Evolutionary conservation across 2,329 filamentous ascomycete genomes (phyloP).

Genomic region (Pestalotiopsis sp.): DNA sequence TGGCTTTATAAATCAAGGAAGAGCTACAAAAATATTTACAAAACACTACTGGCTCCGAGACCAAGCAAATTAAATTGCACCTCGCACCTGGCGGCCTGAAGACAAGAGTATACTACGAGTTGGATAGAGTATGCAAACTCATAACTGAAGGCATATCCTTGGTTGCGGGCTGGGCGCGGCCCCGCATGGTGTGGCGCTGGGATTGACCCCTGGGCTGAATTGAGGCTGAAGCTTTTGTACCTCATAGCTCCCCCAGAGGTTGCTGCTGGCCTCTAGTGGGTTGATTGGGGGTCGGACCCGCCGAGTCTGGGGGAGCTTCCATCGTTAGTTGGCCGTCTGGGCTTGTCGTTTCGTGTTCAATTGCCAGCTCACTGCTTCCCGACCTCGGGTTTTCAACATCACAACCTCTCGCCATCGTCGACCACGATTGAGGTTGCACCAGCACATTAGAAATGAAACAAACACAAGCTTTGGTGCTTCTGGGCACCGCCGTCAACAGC

Average conservation of each 20-base stretch:
- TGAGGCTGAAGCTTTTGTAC: neutral
- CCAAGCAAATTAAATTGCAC: too few species aligned
- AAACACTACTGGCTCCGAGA: too few species aligned
- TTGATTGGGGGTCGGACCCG: neutral
- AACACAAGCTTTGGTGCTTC: slow-evolving; percentile 49
- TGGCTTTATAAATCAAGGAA: too few species aligned
- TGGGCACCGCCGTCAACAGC: slow-evolving; percentile 50
- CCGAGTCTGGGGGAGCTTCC: slow-evolving; percentile 6
- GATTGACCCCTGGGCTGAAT: neutral
- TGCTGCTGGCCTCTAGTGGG: neutral
- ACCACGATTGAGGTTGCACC: slow-evolving; percentile 6
- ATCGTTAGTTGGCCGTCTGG: neutral
- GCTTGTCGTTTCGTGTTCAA: slow-evolving; percentile 11
- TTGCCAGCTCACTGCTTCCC: slow-evolving; percentile 8
- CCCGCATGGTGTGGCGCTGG: too few species aligned
- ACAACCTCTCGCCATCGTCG: neutral
- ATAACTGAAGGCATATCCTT: too few species aligned
- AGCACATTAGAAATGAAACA: slow-evolving; percentile 43
- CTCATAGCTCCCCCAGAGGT: neutral
- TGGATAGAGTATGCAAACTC: too few species aligned
- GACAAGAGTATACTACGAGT: too few species aligned
- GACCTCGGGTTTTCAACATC: neutral
- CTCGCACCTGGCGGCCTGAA: too few species aligned
- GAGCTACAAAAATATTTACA: too few species aligned
- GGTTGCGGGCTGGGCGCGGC: too few species aligned